Conservation (phyloP, 83 land plant species). For the Picea abies region DNA sequence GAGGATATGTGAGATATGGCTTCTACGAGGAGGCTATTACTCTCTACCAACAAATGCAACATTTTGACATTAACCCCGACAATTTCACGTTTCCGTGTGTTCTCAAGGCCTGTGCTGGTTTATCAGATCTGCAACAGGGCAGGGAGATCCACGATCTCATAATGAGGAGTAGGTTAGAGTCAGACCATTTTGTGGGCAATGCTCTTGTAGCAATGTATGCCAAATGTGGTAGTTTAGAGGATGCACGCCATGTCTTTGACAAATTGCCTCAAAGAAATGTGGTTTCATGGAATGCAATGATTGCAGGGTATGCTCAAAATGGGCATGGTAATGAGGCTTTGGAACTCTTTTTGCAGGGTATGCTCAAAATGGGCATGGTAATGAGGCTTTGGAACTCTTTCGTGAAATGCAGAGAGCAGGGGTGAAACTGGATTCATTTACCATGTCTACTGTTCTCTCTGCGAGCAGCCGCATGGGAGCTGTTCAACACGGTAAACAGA, state of each 20-base stretch:
- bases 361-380: not conserved
- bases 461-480: not conserved
- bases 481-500: slow-evolving; percentile 5
- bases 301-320: slow-evolving; percentile 4
- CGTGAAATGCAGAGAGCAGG: not conserved
- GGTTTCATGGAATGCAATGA: slow-evolving; percentile 20
- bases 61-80: slow-evolving; percentile 28
- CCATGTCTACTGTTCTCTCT: slow-evolving; percentile 7
- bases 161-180: slow-evolving; percentile 17
- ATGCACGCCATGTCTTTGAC: slow-evolving; percentile 37
- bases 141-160: slow-evolving; percentile 46
- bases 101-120: slow-evolving; percentile 58
- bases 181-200: slow-evolving; percentile 25
- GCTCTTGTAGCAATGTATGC: slow-evolving; percentile 52
- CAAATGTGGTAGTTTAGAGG: slow-evolving; percentile 38
- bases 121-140: slow-evolving; percentile 36
- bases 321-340: slow-evolving; percentile 3
- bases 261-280: slow-evolving; percentile 18
- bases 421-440: not conserved
- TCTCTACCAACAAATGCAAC: slow-evolving; percentile 46
- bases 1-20: slow-evolving; percentile 50
- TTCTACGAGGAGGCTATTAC: slow-evolving; percentile 41
- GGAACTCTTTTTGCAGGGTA: slow-evolving; percentile 10
- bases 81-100: slow-evolving; percentile 41
- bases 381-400: slow-evolving; percentile 8